These are phyloP conservation scores for Berkeleyomyces rouxiae DNA, from an alignment of 2,329 filamentous ascomycete genomes.

Conservation along the genomic window DNA sequence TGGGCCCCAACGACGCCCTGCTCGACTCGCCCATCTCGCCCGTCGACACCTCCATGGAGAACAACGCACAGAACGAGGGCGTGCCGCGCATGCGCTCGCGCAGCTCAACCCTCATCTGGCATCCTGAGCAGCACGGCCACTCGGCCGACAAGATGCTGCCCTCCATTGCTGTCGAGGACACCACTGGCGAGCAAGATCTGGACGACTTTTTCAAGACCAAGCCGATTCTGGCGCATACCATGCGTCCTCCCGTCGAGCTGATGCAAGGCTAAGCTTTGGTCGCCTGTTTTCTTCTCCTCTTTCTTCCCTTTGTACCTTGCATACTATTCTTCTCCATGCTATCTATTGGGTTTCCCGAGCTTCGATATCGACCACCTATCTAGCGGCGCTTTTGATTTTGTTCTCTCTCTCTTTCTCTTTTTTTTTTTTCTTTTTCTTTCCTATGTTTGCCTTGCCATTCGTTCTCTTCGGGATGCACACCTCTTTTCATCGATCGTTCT, in stretches of 20 bases:
- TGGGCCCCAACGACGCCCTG: conserved; percentile 13
- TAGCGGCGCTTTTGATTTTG: conserved; percentile 3
- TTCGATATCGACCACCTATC: background rate
- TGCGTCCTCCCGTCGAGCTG: conserved; percentile 47
- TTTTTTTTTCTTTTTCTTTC: background rate
- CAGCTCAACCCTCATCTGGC: conserved; percentile 50
- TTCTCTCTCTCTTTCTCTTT: conserved; percentile 3
- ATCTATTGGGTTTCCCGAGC: background rate
- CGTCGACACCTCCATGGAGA: conserved; percentile 20
- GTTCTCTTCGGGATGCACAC: conserved; percentile 1
- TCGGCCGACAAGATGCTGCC: conserved; percentile 36
- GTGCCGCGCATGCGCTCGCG: conserved; percentile 31
- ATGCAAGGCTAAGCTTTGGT: conserved; percentile 28
- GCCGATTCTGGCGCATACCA: conserved; percentile 32
- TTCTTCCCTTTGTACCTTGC: background rate
- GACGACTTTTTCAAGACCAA: conserved; percentile 26
- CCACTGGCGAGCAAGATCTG: conserved; percentile 36
- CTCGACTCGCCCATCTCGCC: conserved; percentile 26
- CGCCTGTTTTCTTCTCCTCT: background rate
- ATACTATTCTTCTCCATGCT: background rate
- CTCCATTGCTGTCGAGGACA: conserved; percentile 50
- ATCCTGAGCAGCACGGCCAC: conserved; percentile 37
- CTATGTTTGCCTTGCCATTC: background rate
- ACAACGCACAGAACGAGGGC: conserved; percentile 15
- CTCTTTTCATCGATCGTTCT: background rate